Evolutionary conservation across 495 filamentous ascomycete genomes (phyloP).

Genomic region (Mytilinidion resinicola): DNA sequence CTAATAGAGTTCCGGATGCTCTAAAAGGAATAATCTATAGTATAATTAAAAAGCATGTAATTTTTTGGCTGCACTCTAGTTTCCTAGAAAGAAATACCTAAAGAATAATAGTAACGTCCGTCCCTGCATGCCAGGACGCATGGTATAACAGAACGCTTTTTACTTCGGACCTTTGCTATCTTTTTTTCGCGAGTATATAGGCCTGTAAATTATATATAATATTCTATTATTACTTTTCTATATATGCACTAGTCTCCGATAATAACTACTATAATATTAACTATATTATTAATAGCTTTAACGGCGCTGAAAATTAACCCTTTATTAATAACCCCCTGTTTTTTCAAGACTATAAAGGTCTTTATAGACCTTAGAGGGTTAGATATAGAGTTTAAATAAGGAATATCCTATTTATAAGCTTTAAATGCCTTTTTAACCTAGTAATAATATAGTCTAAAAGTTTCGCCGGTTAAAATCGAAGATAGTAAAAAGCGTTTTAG

Average conservation of each 20-base stretch:
- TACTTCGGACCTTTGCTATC: neutral
- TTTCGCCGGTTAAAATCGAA: neutral
- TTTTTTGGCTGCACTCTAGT: neutral
- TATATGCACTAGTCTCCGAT: neutral
- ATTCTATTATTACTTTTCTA: neutral
- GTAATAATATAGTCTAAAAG: neutral
- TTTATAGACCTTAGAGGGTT: neutral
- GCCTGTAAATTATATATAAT: neutral
- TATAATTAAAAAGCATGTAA: neutral
- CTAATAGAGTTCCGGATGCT: too few species aligned
- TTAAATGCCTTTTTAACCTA: neutral
- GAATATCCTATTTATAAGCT: neutral
- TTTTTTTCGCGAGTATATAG: neutral
- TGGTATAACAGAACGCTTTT: neutral
- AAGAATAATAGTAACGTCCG: neutral
- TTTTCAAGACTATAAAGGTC: neutral
- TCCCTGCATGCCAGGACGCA: neutral
- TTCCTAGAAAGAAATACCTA: neutral
- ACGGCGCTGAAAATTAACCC: neutral
- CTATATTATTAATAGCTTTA: neutral
- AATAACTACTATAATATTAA: neutral
- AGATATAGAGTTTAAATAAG: neutral
- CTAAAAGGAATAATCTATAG: neutral
- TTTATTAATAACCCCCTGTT: neutral
- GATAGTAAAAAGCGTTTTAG: neutral